Evolutionary conservation across 2,329 filamentous ascomycete genomes (phyloP), one percentile per base, ranked within the genome.

Genomic region (Coniochaeta prunicola): DNA sequence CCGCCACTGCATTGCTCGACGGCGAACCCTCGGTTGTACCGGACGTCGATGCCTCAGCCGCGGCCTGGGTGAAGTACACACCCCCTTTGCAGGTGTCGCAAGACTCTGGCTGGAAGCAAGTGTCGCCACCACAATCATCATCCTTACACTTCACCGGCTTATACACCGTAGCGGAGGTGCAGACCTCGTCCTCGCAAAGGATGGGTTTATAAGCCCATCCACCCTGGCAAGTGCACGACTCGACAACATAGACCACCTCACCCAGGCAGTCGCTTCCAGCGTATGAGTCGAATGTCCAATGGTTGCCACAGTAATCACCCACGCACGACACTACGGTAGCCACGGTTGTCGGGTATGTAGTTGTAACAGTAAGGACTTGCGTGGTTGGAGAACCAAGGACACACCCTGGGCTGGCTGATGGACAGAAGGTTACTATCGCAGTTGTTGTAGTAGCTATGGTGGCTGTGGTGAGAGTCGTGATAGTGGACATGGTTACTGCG

Each of bases 21-120:
- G n/a, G n/a, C n/a, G n/a, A n/a, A n/a, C n/a, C n/a, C n/a, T n/a
- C n/a, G n/a, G n/a, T n/a, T n/a, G n/a, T n/a, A n/a, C n/a, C n/a
- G n/a, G n/a, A n/a, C n/a, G n/a, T n/a, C n/a, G n/a, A n/a, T n/a
- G n/a, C n/a, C n/a, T n/a, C n/a, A n/a, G n/a, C n/a, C n/a, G n/a
- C n/a, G n/a, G n/a, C n/a, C n/a, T n/a, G n/a, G n/a, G n/a, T n/a
- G n/a, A n/a, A n/a, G n/a, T n/a, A n/a, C n/a, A 57, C 56, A 48
- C 56, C 56, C 19, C 56, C 56, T 15, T 45, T 4, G 56, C 56
- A 57, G 19, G 19, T 57, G n/a, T 45, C 21, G 34, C 56, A 57
- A 30, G 56, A 4, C n/a, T 42, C 5, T 7, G 56, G 33, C 26
- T 57, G 56, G 56, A 57, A 57, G 38, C 28, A 7, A n/a, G n/a